phyloP scores from a whole-genome alignment of 306 rosid genomes.

The Aeschynomene evenia region DNA sequence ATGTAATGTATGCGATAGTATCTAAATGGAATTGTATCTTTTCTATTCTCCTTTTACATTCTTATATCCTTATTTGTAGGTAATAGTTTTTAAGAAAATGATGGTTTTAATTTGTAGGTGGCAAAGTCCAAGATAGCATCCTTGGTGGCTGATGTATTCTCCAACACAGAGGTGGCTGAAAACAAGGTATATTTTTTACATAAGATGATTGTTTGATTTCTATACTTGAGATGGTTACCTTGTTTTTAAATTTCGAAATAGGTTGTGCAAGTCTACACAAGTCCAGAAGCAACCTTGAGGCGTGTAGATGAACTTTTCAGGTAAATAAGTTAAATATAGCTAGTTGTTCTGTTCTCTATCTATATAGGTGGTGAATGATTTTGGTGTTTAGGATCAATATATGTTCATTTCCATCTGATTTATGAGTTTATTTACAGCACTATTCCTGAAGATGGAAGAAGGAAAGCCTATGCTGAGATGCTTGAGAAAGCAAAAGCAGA shows the following conservation, averaged over 20 bases:
- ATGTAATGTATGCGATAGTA: conserved; percentile 94
- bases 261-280: conserved; percentile 78
- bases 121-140: conserved; percentile 78
- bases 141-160: conserved; percentile 82
- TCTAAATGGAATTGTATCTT: conserved; percentile 36
- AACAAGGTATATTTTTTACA: conserved; percentile 61
- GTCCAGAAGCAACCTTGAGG: conserved; percentile 73
- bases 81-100: conserved; percentile 13
- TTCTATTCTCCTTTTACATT: neutral
- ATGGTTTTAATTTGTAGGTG: conserved; percentile 52
- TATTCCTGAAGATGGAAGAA: conserved; percentile 88
- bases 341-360: conserved; percentile 14
- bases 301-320: conserved; percentile 75
- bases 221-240: neutral
- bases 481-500: conserved; percentile 71
- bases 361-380: neutral
- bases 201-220: neutral
- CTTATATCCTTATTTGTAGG: conserved; percentile 14
- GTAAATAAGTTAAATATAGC: conserved; percentile 30
- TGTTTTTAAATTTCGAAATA: conserved; percentile 21
- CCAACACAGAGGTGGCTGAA: conserved; percentile 87
- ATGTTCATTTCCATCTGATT: neutral
- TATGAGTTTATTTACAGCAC: conserved; percentile 43
- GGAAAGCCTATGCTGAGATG: conserved; percentile 70
- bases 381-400: neutral